A percentile compares a stretch with the other conserved stretches of the same genome.
Evolutionary conservation across 1,284 basidiomycete species (phyloP).

Genomic region (Ceratobasidium sp.): DNA sequence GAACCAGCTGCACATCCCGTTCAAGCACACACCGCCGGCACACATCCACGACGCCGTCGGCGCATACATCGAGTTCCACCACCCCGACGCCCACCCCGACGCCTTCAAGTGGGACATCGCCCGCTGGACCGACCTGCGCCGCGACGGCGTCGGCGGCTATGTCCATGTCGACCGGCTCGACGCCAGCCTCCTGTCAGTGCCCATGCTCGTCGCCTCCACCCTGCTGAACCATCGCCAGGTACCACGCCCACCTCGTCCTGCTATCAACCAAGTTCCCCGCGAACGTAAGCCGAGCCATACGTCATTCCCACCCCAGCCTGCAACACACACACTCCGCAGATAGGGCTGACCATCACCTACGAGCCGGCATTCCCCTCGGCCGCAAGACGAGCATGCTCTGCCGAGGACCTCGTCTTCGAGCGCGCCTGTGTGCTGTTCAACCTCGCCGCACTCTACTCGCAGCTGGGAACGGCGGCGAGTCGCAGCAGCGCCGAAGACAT

Average conservation of each 20-base stretch:
- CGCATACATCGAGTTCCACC: conserved; percentile 70
- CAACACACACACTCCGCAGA: conserved; percentile 56
- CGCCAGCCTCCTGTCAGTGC: conserved; percentile 58
- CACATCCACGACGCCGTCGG: conserved; percentile 67
- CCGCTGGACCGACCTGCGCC: conserved; percentile 72
- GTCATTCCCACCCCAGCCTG: not conserved
- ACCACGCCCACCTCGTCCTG: conserved; percentile 87
- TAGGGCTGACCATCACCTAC: conserved; percentile 79
- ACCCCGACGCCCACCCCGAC: conserved; percentile 84
- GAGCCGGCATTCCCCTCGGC: conserved; percentile 69
- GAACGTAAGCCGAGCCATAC: conserved; percentile 57
- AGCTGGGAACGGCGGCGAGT: conserved; percentile 70
- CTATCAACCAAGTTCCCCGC: conserved; percentile 75
- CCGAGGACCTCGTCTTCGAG: conserved; percentile 82
- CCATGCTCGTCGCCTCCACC: conserved; percentile 22
- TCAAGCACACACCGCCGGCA: conserved; percentile 73
- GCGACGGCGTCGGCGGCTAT: conserved; percentile 62
- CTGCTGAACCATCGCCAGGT: conserved; percentile 58
- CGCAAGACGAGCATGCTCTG: conserved; percentile 63
- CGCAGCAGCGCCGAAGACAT: conserved; percentile 78
- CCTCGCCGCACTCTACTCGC: conserved; percentile 80
- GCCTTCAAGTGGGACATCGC: conserved; percentile 84
- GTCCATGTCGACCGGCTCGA: conserved; percentile 67
- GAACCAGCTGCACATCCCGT: conserved; percentile 79
- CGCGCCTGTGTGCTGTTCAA: conserved; percentile 82